Percentiles rank a stretch among this genome's conserved stretches.
These are phyloP conservation scores for Suillus discolor DNA, from an alignment of 768 basidiomycete genomes.

Conservation along the genomic window DNA sequence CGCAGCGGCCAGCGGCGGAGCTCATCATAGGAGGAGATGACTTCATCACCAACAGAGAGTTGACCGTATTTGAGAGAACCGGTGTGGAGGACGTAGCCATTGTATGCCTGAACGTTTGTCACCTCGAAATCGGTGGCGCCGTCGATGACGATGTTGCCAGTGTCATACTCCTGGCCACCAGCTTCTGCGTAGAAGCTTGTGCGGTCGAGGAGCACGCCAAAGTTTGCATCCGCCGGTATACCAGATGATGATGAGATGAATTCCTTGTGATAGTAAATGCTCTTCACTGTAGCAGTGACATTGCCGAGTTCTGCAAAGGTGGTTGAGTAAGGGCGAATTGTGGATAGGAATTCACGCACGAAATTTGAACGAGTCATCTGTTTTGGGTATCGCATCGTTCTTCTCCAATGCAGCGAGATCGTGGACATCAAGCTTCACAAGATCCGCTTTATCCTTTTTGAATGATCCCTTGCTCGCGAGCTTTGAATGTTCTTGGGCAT, in stretches of 20 bases:
- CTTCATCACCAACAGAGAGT: constrained; percentile 75
- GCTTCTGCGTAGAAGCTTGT: constrained; percentile 98
- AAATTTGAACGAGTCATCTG: constrained; percentile 91
- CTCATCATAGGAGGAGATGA: constrained; percentile 93
- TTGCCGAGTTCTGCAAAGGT: constrained; percentile 67
- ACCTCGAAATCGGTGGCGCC: constrained; percentile 93
- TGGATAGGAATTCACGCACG: constrained; percentile 48
- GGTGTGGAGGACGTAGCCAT: constrained; percentile 93
- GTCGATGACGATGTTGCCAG: constrained; percentile 92
- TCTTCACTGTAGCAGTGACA: constrained; percentile 72
- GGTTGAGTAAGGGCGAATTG: background rate
- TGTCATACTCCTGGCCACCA: constrained; percentile 97
- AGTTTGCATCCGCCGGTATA: constrained; percentile 64
- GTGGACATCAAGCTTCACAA: constrained; percentile 93
- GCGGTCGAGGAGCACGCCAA: constrained; percentile 88
- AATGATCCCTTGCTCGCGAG: constrained; percentile 86
- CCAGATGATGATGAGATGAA: constrained; percentile 70
- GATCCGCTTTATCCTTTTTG: constrained; percentile 68
- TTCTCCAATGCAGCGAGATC: constrained; percentile 87
- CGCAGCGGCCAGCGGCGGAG: constrained; percentile 94
- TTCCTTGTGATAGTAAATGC: constrained; percentile 80
- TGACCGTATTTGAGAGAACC: constrained; percentile 89
- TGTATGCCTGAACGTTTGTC: constrained; percentile 90
- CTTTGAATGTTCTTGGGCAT: constrained; percentile 84
- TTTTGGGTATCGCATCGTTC: constrained; percentile 78